Evolutionary conservation across 2,329 filamentous ascomycete genomes (phyloP).

Genomic region (Curvularia verruculosa): DNA sequence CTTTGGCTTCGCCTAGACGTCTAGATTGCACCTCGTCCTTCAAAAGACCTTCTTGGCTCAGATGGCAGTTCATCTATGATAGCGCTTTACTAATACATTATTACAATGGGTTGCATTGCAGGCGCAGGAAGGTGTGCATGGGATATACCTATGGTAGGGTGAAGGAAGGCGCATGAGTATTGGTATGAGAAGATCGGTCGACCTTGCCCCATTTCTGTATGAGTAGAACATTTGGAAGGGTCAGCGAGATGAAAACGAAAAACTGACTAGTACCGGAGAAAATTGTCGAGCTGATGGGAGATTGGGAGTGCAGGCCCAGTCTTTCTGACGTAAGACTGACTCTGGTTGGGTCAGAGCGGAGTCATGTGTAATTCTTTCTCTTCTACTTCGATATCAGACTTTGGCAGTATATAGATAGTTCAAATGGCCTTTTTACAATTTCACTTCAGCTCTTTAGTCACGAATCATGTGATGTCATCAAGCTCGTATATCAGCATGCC

Average conservation of each 20-base stretch:
- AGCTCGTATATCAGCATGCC: neutral
- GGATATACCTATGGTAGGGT: slow-evolving; percentile 11
- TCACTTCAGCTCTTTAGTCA: neutral
- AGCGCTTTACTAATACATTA: slow-evolving; percentile 19
- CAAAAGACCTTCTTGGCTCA: neutral
- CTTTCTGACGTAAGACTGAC: slow-evolving; percentile 6
- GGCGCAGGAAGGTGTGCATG: slow-evolving; percentile 27
- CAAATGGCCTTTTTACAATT: neutral
- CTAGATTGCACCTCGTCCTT: neutral
- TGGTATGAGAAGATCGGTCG: slow-evolving; percentile 1
- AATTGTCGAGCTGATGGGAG: slow-evolving; percentile 7
- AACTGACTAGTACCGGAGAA: slow-evolving; percentile 1
- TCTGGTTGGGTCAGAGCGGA: neutral
- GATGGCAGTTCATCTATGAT: slow-evolving; percentile 5
- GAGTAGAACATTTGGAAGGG: slow-evolving; percentile 25
- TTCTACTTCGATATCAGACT: neutral
- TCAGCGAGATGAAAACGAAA: slow-evolving; percentile 5
- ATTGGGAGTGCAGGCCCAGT: slow-evolving; percentile 43
- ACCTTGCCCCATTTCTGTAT: slow-evolving; percentile 18
- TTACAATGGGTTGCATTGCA: slow-evolving; percentile 40
- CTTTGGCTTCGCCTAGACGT: slow-evolving; percentile 87
- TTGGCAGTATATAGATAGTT: slow-evolving; percentile 8
- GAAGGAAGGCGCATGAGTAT: slow-evolving; percentile 8
- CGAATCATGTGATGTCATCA: neutral
- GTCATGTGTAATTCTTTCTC: neutral